Conservation (phyloP, 1,284 basidiomycete genomes). For the Mycosarcoma mackinlayi region DNA sequence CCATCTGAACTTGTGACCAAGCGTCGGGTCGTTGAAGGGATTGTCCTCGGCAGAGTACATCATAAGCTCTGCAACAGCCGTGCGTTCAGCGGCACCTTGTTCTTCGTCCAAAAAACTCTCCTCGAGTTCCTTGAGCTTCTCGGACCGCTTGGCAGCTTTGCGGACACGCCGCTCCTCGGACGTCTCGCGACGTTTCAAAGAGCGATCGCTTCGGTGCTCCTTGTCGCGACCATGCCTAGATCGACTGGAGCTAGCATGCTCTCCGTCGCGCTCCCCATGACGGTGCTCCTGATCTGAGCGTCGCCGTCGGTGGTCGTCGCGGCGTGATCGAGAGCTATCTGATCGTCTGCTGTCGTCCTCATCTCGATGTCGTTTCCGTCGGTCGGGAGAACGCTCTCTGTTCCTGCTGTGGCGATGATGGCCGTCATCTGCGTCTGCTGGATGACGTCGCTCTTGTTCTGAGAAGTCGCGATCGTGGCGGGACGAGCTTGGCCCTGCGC, state of each 20-base stretch:
- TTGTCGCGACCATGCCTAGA: constrained; percentile 25
- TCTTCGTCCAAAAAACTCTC: constrained; percentile 38
- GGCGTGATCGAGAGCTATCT: constrained; percentile 20
- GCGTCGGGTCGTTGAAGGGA: constrained; percentile 94
- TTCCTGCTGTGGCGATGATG: constrained; percentile 11
- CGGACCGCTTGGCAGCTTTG: constrained; percentile 56
- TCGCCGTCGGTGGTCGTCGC: constrained; percentile 14
- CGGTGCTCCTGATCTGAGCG: constrained; percentile 23
- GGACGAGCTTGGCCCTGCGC: constrained; percentile 20
- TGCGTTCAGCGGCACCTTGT: constrained; percentile 47
- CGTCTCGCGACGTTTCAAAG: constrained; percentile 38
- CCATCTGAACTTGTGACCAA: constrained; percentile 95
- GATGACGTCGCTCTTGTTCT: constrained; percentile 24
- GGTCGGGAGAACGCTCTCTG: constrained; percentile 20
- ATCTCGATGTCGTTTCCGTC: constrained; percentile 30
- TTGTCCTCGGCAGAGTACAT: constrained; percentile 91
- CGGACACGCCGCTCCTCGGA: constrained; percentile 56
- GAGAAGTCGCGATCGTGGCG: constrained; percentile 18
- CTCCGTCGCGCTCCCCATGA: constrained; percentile 19
- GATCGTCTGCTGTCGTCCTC: constrained; percentile 16
- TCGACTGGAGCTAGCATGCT: constrained; percentile 24
- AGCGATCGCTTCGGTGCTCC: constrained; percentile 21
- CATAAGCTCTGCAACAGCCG: constrained; percentile 61
- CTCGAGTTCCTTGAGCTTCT: constrained; percentile 37
- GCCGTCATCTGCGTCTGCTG: constrained; percentile 19